These are phyloP conservation scores for Cyclotella atomus DNA, from an alignment of 108 stramenopile genomes.

Conservation along the genomic window DNA sequence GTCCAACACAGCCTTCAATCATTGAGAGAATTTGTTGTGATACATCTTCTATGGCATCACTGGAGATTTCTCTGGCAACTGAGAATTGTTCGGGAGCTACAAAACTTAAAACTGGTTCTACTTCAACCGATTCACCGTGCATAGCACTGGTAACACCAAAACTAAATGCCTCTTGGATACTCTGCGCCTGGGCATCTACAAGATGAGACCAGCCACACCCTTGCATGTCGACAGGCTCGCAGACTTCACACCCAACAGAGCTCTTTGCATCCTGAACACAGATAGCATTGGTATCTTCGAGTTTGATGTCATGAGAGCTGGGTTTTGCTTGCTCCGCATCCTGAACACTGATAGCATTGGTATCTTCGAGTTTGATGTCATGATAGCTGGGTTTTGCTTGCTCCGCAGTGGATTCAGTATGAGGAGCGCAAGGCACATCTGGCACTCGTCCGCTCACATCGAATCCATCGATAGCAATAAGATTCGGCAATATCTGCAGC, in stretches of 20 bases:
- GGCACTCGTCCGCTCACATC: conserved; percentile 14
- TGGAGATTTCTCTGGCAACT: conserved; percentile 7
- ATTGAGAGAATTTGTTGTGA: conserved; percentile 23
- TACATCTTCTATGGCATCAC: conserved; percentile 24
- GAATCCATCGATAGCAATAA: conserved; percentile 45
- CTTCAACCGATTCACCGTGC: neutral
- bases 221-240: conserved; percentile 26
- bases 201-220: conserved; percentile 34
- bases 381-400: neutral
- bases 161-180: neutral
- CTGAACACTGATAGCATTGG: neutral
- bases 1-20: conserved; percentile 10
- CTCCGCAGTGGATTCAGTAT: neutral
- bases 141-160: neutral
- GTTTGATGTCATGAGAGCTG: neutral
- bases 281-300: neutral
- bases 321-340: neutral
- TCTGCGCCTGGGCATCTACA: conserved; percentile 1
- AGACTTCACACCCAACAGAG: conserved; percentile 19
- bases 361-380: conserved; percentile 5
- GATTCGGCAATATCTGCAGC: conserved; percentile 38
- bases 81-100: neutral
- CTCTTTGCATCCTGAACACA: neutral
- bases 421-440: neutral
- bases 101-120: neutral